These are phyloP conservation scores for Lasiosphaeris hirsuta DNA, from an alignment of 495 filamentous ascomycete genomes.

Conservation along the genomic window DNA sequence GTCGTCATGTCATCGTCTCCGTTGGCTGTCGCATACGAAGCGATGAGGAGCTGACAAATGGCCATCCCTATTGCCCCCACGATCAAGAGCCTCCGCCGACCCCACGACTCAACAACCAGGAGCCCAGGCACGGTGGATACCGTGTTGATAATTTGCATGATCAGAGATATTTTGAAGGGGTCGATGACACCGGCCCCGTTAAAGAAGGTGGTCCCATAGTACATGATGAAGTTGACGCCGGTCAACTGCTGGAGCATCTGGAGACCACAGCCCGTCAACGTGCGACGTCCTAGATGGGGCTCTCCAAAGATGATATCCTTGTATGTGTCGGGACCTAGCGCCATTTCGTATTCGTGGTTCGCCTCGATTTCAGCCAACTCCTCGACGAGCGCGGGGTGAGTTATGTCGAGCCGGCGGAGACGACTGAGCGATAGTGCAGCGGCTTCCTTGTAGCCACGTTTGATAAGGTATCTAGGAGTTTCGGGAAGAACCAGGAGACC, in stretches of 20 bases:
- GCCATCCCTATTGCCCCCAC: conserved; percentile 75
- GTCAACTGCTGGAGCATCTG: conserved; percentile 60
- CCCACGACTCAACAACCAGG: conserved; percentile 73
- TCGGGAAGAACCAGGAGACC: conserved; percentile 80
- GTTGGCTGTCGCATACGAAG: conserved; percentile 59
- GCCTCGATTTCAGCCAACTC: conserved; percentile 86
- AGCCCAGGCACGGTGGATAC: conserved; percentile 70
- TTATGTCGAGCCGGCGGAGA: conserved; percentile 72
- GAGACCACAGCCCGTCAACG: conserved; percentile 53
- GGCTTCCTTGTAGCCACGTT: conserved; percentile 64
- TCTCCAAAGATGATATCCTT: conserved; percentile 64
- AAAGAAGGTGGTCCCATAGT: conserved; percentile 82
- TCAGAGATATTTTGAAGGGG: conserved; percentile 66
- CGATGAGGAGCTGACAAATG: conserved; percentile 67
- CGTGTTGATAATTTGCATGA: conserved; percentile 74
- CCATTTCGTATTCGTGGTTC: conserved; percentile 82
- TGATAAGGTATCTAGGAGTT: conserved; percentile 84
- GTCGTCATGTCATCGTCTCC: conserved; percentile 38
- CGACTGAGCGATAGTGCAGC: conserved; percentile 70
- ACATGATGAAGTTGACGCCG: conserved; percentile 61
- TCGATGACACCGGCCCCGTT: conserved; percentile 58
- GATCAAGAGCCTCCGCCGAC: conserved; percentile 68
- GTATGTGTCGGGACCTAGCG: conserved; percentile 71
- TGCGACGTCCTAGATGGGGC: conserved; percentile 54
- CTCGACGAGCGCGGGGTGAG: conserved; percentile 69